These are phyloP conservation scores for Hygrocybe coccinea DNA, from an alignment of 768 basidiomycete species.

Conservation along the genomic window DNA sequence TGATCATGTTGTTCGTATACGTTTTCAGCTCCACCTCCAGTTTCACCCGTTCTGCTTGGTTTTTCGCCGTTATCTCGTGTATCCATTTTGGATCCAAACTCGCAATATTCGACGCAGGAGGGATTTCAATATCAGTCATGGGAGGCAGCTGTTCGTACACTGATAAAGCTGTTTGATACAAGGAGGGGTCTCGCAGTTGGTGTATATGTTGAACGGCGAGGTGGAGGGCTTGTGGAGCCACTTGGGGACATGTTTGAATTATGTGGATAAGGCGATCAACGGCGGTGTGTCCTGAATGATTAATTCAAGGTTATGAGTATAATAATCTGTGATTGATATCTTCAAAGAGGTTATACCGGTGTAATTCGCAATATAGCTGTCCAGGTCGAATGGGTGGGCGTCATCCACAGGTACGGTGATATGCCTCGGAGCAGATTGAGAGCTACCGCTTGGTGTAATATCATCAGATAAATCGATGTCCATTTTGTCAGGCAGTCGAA, in stretches of 20 bases:
- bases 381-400: conserved; percentile 83
- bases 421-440: conserved; percentile 16
- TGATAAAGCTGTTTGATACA: conserved; percentile 47
- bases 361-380: conserved; percentile 72
- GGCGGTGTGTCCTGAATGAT: conserved; percentile 63
- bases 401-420: conserved; percentile 57
- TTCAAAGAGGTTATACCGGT: conserved; percentile 43
- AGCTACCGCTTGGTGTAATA: conserved; percentile 20
- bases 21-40: conserved; percentile 93
- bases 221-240: conserved; percentile 69
- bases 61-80: conserved; percentile 61
- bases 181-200: conserved; percentile 61
- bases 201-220: conserved; percentile 61
- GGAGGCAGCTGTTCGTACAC: conserved; percentile 49
- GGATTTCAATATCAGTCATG: conserved; percentile 37
- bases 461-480: conserved; percentile 18
- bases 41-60: conserved; percentile 70
- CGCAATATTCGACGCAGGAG: conserved; percentile 45
- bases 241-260: conserved; percentile 54
- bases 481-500: conserved; percentile 3
- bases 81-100: conserved; percentile 66
- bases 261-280: conserved; percentile 71
- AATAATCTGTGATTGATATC: background rate
- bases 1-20: conserved; percentile 95
- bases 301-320: background rate